phyloP scores from a whole-genome alignment of 192 early-diverging fungal species.

The Entomortierella lignicola region DNA sequence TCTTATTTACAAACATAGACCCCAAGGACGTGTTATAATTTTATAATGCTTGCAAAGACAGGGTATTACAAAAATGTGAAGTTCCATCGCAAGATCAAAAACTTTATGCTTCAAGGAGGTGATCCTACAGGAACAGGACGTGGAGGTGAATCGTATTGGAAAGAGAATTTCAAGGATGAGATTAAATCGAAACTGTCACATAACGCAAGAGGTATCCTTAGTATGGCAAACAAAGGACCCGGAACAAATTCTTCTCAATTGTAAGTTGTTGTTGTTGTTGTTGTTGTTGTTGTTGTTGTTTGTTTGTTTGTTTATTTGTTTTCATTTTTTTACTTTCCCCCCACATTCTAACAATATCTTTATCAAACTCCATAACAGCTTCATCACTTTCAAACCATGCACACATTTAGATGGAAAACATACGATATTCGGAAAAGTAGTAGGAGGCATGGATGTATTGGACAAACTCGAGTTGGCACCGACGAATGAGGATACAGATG shows the following conservation, averaged over 20 bases:
- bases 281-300: background rate
- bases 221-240: constrained; percentile 96
- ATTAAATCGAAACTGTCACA: constrained; percentile 77
- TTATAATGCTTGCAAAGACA: constrained; percentile 85
- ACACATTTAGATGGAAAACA: constrained; percentile 86
- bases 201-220: constrained; percentile 83
- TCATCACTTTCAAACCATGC: constrained; percentile 75
- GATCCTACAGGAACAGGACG: constrained; percentile 95
- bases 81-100: constrained; percentile 89
- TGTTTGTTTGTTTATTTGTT: constrained; percentile 15
- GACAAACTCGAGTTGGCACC: constrained; percentile 81
- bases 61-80: constrained; percentile 87
- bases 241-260: constrained; percentile 91
- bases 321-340: background rate
- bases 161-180: constrained; percentile 77
- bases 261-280: constrained; percentile 50
- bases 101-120: constrained; percentile 99
- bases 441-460: constrained; percentile 88
- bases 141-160: constrained; percentile 85
- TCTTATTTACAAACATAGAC: constrained; percentile 53
- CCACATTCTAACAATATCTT: too few relatives aligned
- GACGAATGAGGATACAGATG: constrained; percentile 75
- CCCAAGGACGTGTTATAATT: constrained; percentile 93
- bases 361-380: constrained; percentile 45
- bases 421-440: constrained; percentile 93